Evolutionary conservation across 345 rosid genomes (phyloP).

Genomic region (Murraya paniculata): DNA sequence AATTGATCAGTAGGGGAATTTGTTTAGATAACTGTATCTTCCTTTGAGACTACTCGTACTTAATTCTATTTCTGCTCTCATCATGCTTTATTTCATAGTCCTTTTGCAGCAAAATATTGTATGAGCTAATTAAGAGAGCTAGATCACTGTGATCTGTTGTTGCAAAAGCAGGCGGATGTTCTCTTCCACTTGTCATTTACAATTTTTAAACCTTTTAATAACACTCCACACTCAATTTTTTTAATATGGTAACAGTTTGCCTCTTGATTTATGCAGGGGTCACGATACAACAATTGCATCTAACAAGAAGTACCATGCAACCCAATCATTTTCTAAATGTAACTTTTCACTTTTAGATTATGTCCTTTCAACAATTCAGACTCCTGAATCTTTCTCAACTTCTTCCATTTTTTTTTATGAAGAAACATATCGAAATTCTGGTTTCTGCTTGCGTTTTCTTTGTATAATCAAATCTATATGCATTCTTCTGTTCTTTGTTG

Average conservation of each 20-base stretch:
- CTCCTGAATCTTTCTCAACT: not conserved
- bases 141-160: not conserved
- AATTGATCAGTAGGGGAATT: not conserved
- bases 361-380: not conserved
- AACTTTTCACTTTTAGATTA: not conserved
- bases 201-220: not conserved
- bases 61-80: not conserved
- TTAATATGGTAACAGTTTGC: not conserved
- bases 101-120: not conserved
- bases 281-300: not conserved
- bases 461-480: not conserved
- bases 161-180: not conserved
- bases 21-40: not conserved
- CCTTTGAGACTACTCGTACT: not conserved
- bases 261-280: not conserved
- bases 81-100: not conserved
- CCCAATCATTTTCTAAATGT: not conserved
- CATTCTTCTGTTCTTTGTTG: not conserved
- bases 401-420: not conserved
- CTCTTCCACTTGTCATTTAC: not conserved
- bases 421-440: not conserved
- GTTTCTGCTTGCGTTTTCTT: not conserved
- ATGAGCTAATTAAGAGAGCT: not conserved
- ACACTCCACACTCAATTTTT: not conserved
- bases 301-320: not conserved